A percentile compares a stretch with the other conserved stretches of the same genome.
These are phyloP conservation scores for Colletotrichum lini DNA, from an alignment of 2,329 filamentous ascomycete species.

Conservation along the genomic window DNA sequence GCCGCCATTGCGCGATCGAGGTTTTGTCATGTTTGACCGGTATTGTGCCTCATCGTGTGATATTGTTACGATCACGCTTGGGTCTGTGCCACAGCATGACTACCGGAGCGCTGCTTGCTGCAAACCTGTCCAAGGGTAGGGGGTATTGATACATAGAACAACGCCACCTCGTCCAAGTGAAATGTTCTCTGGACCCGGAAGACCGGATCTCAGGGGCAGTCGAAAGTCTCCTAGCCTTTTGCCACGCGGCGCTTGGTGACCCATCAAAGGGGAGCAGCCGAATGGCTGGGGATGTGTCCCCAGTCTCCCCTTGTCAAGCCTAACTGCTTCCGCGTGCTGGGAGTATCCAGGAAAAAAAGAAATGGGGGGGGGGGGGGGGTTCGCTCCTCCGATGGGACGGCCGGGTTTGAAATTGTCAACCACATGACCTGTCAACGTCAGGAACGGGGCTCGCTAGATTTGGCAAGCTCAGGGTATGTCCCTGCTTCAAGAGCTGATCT, in stretches of 20 bases:
- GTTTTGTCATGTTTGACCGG: background rate
- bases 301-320: conserved; percentile 31
- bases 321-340: conserved; percentile 31
- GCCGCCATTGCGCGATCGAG: conserved; percentile 23
- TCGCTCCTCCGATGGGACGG: conserved; percentile 41
- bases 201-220: conserved; percentile 42
- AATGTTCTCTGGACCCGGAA: conserved; percentile 42
- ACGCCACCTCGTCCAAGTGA: conserved; percentile 9
- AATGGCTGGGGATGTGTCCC: conserved; percentile 42
- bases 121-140: conserved; percentile 29
- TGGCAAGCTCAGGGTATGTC: conserved; percentile 28
- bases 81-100: conserved; percentile 9
- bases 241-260: conserved; percentile 41
- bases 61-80: background rate
- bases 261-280: conserved; percentile 43
- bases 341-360: conserved; percentile 36
- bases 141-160: conserved; percentile 32
- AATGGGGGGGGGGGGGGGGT: conserved; percentile 41
- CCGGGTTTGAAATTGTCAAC: conserved; percentile 38
- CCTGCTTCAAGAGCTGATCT: conserved; percentile 39
- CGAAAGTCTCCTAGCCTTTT: conserved; percentile 40
- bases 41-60: conserved; percentile 11
- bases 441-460: conserved; percentile 38
- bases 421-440: conserved; percentile 43
- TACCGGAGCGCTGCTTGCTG: conserved; percentile 24